Conservation (phyloP, 2,329 filamentous ascomycete genomes). For the Colletotrichum lentis region DNA sequence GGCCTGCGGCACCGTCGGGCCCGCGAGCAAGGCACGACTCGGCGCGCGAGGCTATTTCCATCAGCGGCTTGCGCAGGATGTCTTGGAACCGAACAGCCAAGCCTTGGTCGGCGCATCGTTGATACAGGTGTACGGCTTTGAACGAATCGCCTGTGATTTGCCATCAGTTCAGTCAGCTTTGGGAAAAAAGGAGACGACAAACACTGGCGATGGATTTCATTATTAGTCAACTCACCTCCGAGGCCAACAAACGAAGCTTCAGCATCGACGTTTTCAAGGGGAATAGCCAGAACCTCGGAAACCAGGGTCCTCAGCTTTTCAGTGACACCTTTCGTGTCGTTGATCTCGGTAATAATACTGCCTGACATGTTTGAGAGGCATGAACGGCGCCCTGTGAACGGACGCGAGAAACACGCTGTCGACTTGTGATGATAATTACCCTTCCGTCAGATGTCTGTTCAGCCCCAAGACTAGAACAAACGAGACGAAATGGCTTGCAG, state of each 20-base stretch:
- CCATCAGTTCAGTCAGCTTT: neutral
- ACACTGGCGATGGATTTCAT: too few relatives aligned
- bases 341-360: neutral
- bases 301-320: neutral
- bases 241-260: slow-evolving; percentile 20
- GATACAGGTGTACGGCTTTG: slow-evolving; percentile 23
- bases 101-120: slow-evolving; percentile 29
- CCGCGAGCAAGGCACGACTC: too few relatives aligned
- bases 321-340: neutral
- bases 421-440: too few relatives aligned
- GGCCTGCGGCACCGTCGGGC: neutral
- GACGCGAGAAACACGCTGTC: too few relatives aligned
- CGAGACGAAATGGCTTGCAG: too few relatives aligned
- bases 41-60: slow-evolving; percentile 5
- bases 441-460: too few relatives aligned
- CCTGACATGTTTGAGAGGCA: neutral
- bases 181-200: neutral
- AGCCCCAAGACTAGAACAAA: too few relatives aligned
- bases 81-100: slow-evolving; percentile 24
- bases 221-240: neutral
- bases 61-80: slow-evolving; percentile 16
- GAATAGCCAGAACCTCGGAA: slow-evolving; percentile 4
- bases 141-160: slow-evolving; percentile 24
- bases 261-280: slow-evolving; percentile 5
- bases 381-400: too few relatives aligned